These are phyloP conservation scores for Arctostaphylos glauca DNA, from an alignment of 148 eudicot genomes.

Conservation along the genomic window DNA sequence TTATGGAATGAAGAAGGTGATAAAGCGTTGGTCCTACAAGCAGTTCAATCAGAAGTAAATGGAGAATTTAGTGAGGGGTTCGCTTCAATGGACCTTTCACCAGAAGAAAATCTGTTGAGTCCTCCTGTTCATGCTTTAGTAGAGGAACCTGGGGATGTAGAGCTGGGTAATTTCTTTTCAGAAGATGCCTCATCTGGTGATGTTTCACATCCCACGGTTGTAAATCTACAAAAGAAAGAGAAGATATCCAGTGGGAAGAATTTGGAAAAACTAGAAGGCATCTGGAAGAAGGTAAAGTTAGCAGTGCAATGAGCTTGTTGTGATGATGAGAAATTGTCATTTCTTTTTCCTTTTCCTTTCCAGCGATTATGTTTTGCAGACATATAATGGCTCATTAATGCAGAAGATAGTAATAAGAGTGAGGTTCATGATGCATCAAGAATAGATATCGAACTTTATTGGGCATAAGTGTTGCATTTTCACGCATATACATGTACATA, in stretches of 20 bases:
- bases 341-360: background rate
- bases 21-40: slow-evolving; percentile 11
- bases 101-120: slow-evolving; percentile 25
- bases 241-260: slow-evolving; percentile 53
- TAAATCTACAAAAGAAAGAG: slow-evolving; percentile 60
- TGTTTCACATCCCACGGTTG: slow-evolving; percentile 41
- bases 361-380: background rate
- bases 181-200: slow-evolving; percentile 52
- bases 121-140: slow-evolving; percentile 30
- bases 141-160: slow-evolving; percentile 53
- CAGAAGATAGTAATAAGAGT: background rate
- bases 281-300: slow-evolving; percentile 87
- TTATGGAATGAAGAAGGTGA: slow-evolving; percentile 20
- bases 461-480: background rate
- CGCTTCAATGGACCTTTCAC: slow-evolving; percentile 22
- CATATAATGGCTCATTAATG: no score
- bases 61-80: slow-evolving; percentile 27
- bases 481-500: background rate
- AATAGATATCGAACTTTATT: background rate
- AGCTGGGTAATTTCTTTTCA: slow-evolving; percentile 71
- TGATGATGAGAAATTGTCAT: background rate
- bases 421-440: background rate
- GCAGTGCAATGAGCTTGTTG: background rate
- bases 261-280: slow-evolving; percentile 78
- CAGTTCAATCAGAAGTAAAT: slow-evolving; percentile 26